Base-by-base conservation (phyloP, 306 rosid species). In the Prinsepia uniflora region DNA sequence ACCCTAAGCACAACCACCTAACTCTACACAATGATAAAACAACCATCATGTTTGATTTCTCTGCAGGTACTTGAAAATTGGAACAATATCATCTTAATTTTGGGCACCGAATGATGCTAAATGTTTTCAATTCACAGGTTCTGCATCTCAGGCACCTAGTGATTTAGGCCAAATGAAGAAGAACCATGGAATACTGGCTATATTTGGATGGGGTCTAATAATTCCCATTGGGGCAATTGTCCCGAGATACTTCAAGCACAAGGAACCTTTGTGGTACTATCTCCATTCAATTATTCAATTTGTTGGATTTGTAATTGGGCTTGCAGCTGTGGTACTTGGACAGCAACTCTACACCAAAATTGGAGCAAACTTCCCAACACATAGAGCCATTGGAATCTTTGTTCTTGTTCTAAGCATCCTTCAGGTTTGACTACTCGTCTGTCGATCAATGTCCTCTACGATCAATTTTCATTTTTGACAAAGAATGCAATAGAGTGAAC, bases 251-350 rank as follows among this genome's bases (percentile, higher is more conserved):
- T 87, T 91, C 77, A 95, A 83, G 83, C 96, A 95, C 68, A 91
- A 89, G 79, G 96, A 95, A 53, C 99, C 99, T 20, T 53, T 89
- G 9, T 91, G 99, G 99, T 95, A 83, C 77, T 91, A 95, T 82
- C 96, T 95, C 53, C 99, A 95, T 81, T 86, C 92, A 47, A 62
- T 76, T 11, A 79, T 85, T 85, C 99, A 95, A 75, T 74, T 95
- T 73, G 91, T 81, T 74, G 99, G 99, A 68, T 95, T 91, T 55
- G 73, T 76, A 57, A 78, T 95, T 70, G 97, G 96, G 0, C 95
- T 95, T 43, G 88, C 89, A 55, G 79, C 96, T 4, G 85, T 95
- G 54, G 81, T 95, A 56, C 86, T 95, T 68, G 99, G 99, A 71
- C 81, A 85, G 68, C 96, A 86, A 77, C 97, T 95, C 67, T 84